These are phyloP conservation scores for Picea mariana DNA, from an alignment of 83 land plant genomes.

Conservation along the genomic window DNA sequence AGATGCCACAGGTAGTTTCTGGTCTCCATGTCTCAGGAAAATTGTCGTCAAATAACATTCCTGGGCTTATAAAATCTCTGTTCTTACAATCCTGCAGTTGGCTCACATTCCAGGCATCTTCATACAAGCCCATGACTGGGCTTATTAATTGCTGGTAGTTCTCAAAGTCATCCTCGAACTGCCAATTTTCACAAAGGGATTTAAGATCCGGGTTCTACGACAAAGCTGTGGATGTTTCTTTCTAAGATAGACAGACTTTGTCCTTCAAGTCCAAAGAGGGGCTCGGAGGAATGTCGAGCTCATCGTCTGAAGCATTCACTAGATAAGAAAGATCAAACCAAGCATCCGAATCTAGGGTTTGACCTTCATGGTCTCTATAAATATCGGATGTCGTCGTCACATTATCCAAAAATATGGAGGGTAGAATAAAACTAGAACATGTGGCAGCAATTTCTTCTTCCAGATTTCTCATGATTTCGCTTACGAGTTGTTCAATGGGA, in stretches of 20 bases:
- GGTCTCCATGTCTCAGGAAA: not conserved
- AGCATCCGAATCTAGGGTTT: no score
- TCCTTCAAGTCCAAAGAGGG: not conserved
- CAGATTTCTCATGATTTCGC: not conserved
- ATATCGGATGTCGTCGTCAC: not conserved
- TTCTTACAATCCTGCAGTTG: no score
- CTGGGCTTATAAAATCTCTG: not conserved
- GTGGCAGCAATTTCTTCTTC: not conserved
- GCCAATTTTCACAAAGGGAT: not conserved
- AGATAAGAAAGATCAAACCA: not conserved
- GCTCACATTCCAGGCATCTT: no score
- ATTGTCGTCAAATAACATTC: not conserved
- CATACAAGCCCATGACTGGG: not conserved
- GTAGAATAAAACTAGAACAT: not conserved
- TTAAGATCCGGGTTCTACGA: not conserved
- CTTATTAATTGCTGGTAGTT: not conserved
- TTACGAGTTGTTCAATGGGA: no score
- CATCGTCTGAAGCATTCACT: not conserved
- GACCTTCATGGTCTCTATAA: not conserved
- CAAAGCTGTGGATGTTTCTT: not conserved
- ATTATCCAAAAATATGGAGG: not conserved
- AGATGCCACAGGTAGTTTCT: not conserved
- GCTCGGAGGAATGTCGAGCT: not conserved
- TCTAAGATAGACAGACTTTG: no score
- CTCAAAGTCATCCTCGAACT: no score